Evolutionary conservation across 208 protist species (phyloP), one percentile per base, ranked within the genome.

Genomic region (Trichomonas tenax): DNA sequence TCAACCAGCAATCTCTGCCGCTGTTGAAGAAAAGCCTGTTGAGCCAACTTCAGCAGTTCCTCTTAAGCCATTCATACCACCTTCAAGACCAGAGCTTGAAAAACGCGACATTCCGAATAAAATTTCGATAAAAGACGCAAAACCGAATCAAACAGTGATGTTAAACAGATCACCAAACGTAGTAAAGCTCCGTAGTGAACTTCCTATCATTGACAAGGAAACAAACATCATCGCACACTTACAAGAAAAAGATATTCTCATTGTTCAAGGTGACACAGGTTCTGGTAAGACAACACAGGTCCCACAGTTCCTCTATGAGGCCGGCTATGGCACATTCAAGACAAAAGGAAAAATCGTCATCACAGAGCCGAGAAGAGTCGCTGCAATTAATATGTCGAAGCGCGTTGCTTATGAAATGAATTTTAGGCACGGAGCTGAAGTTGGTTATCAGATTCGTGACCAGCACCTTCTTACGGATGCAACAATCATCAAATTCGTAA

Each of bases 341-440:
- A 41, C 95, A 21, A 34, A 95, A n/a, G 98, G 98, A 4, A 96
- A 97, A 49, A 98, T 99, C 81, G 98, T 97, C 41, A 96, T 98
- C 0, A 99, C 98, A 11, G 97, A 99, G 96, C 98, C 98, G 23
- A 96, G 98, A 44, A 97, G 98, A 82, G 98, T 99, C 14, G 98
- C 98, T 9, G 98, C 98, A 10, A 88, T 98, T 0, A 97, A 96
- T 34, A 98, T 98, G 86, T 97, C 98, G 8, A 82, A 97, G 90
- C 96, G 98, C 51, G 98, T 99, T 15, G 97, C 97, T 0, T n/a
- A 97, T 26, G 98, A 99, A 95, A 86, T 88, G 82, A 72, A 58
- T 26, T 95, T 58, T 31, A 40, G 38, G 0, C 82, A 95, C 63
- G 97, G 97, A 51, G 51, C 97, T 11, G 26, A 97, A 17, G 98